Base-by-base conservation (phyloP, 805 yeast genomes). In the Wickerhamiella spandovensis region DNA sequence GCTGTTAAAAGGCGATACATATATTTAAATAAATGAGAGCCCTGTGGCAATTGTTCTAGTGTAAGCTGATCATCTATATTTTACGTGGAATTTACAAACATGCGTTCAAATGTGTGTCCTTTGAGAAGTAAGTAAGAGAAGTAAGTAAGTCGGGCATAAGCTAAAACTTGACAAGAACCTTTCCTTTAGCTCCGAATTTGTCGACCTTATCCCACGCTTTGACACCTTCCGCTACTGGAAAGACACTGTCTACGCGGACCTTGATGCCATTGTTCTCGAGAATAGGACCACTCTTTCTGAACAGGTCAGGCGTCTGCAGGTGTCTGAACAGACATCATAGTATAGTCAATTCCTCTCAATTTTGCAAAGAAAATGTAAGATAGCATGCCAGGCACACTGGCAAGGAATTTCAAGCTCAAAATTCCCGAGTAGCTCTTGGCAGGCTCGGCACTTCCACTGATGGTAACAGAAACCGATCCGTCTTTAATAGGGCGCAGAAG, bases 161-260 rank as follows among this genome's bases (percentile, higher is more conserved):
- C 23, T 39, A 43, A 43, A 43, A 53, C 44, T 54, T 57, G 30
- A 78, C 50, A n/a, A 86, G 74, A 46, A 82, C 68, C 63, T 85
- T 86, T 38, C 95, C 95, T 51, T 73, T 75, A 7, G 81, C 79
- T 45, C 62, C 67, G 50, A 76, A 73, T 24, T 70, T 62, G 8
- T 61, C 61, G 23, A 82, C 61, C 53, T 67, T 67, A 7, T 74
- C 73, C 43, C 74, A 61, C 1, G 87, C 92, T 10, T 67, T 61
- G 45, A 71, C 54, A 54, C 62, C 76, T n/a, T 82, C 74, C 2
- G 67, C 72, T 54, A 81, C 72, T n/a, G 69, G 61, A 53, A 66
- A 72, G 35, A 72, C 72, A 4, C 79, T 71, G 58, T 83, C 90
- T 44, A 84, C 68, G 5, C 67, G 62, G 5, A 78, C 67, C 46